These are phyloP conservation scores for Aurantiochytrium sp. DNA, from an alignment of 108 stramenopile genomes.

Conservation along the genomic window DNA sequence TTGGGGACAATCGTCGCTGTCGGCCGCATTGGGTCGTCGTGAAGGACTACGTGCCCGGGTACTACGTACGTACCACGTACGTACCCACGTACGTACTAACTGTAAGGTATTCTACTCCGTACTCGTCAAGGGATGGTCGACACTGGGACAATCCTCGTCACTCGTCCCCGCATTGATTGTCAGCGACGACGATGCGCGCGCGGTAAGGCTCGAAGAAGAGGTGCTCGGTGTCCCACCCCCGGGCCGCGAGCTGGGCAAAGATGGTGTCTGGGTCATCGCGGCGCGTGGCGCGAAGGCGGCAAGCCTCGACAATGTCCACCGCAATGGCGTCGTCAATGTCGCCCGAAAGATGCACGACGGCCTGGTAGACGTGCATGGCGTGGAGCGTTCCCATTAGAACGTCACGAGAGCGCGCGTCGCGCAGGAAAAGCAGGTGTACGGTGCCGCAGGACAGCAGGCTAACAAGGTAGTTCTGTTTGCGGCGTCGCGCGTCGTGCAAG, in stretches of 20 bases:
- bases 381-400: neutral
- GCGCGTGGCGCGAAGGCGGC: neutral
- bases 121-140: too few species aligned
- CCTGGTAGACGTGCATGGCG: slow-evolving; percentile 16
- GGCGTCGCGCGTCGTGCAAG: neutral
- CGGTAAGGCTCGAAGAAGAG: slow-evolving; percentile 22
- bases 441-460: neutral
- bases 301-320: neutral
- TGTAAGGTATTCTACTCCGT: too few species aligned
- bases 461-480: neutral
- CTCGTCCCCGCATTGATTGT: too few species aligned
- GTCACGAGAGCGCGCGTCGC: neutral
- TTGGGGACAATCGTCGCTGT: too few species aligned
- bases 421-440: neutral
- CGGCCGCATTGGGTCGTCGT: too few species aligned
- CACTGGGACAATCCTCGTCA: too few species aligned
- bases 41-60: too few species aligned
- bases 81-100: too few species aligned
- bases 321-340: neutral
- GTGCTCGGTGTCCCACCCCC: neutral
- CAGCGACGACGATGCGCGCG: too few species aligned
- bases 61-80: too few species aligned
- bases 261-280: neutral
- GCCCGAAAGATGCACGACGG: neutral
- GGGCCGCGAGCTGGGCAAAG: neutral